phyloP scores from a whole-genome alignment of 2,329 filamentous ascomycete species.

The Tolypocladium sp. region DNA sequence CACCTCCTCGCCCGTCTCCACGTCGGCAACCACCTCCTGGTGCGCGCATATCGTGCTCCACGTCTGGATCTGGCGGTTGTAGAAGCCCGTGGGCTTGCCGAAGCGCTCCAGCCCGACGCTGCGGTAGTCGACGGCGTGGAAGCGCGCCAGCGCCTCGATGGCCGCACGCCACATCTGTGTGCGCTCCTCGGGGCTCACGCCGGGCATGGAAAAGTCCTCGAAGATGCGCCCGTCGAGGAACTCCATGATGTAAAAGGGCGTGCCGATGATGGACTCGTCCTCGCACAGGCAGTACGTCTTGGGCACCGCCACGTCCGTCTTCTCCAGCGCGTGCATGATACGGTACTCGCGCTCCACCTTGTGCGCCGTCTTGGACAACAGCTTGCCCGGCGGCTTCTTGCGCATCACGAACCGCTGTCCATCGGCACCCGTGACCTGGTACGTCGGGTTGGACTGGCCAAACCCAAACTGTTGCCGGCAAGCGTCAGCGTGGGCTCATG shows the following conservation, averaged over 20 bases:
- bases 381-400: slow-evolving; percentile 94
- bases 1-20: slow-evolving; percentile 67
- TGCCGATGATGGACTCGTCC: slow-evolving; percentile 71
- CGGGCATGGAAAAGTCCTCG: slow-evolving; percentile 76
- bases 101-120: slow-evolving; percentile 62
- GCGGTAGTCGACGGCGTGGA: slow-evolving; percentile 65
- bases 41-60: slow-evolving; percentile 69
- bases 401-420: slow-evolving; percentile 76
- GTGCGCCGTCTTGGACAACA: slow-evolving; percentile 89
- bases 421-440: slow-evolving; percentile 70
- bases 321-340: slow-evolving; percentile 72
- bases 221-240: slow-evolving; percentile 92
- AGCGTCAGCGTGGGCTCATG: neutral
- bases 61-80: slow-evolving; percentile 75
- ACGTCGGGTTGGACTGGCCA: slow-evolving; percentile 95
- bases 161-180: slow-evolving; percentile 80
- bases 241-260: slow-evolving; percentile 95
- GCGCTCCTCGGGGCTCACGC: slow-evolving; percentile 57
- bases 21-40: slow-evolving; percentile 67
- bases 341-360: slow-evolving; percentile 93
- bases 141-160: slow-evolving; percentile 70
- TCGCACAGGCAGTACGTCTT: slow-evolving; percentile 78
- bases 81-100: slow-evolving; percentile 70
- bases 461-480: slow-evolving; percentile 67
- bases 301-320: slow-evolving; percentile 79